These are phyloP conservation scores for Dendrobium officinale DNA, from an alignment of 106 monocot genomes.

Conservation along the genomic window DNA sequence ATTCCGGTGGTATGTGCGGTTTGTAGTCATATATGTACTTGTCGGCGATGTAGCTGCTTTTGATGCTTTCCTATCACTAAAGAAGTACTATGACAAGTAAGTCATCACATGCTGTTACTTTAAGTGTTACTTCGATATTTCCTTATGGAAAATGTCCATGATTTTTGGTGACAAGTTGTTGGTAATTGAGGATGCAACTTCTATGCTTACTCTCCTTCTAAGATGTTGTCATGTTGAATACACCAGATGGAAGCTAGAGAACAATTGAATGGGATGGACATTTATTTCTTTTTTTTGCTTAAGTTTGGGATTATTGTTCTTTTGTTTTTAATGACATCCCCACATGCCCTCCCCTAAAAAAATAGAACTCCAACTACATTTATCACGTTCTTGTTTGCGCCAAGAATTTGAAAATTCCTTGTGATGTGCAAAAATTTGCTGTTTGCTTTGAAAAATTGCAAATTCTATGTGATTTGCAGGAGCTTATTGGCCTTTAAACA, in stretches of 20 bases:
- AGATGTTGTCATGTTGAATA: not conserved
- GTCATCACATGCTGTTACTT: constrained; percentile 12
- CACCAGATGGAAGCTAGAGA: not conserved
- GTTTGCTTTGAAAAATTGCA: not conserved
- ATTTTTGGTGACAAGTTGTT: not conserved
- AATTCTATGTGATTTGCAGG: not conserved
- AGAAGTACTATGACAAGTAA: constrained; percentile 55
- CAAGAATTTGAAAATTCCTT: not conserved
- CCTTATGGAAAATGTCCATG: not conserved
- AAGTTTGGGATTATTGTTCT: not conserved
- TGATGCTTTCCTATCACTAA: constrained; percentile 59
- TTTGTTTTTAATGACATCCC: not conserved
- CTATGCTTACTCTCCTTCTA: not conserved
- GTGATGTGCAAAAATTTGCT: not conserved
- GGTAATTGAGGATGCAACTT: not conserved
- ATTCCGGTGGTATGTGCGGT: constrained; percentile 86
- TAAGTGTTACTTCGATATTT: not conserved
- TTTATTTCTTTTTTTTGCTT: not conserved
- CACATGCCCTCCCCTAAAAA: too few species aligned
- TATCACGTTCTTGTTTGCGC: too few species aligned
- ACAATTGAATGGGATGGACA: not conserved
- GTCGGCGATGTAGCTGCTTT: constrained; percentile 62
- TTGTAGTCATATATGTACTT: constrained; percentile 68
- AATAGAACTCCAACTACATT: too few species aligned
- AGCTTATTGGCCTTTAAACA: not conserved